Evolutionary conservation across 345 rosid species (phyloP).

Genomic region (Euclidium syriacum): DNA sequence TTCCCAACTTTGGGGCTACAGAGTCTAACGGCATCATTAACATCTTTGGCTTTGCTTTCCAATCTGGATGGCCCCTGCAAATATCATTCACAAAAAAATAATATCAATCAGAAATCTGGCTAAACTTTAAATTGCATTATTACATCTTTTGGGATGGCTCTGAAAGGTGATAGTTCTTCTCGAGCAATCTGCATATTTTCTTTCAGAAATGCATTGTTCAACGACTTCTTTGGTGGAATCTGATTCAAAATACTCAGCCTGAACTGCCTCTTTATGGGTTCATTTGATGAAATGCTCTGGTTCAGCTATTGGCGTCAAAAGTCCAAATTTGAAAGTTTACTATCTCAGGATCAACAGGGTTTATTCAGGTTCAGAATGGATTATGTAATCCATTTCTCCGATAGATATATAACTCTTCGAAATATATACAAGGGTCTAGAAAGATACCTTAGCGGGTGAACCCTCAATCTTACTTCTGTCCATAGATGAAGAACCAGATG

Average conservation of each 20-base stretch:
- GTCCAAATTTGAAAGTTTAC: constrained; percentile 19
- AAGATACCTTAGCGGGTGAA: constrained; percentile 39
- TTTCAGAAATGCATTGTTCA: constrained; percentile 14
- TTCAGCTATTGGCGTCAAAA: constrained; percentile 20
- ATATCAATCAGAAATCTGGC: constrained; percentile 27
- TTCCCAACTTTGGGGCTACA: constrained; percentile 31
- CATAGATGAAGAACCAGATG: constrained; percentile 28
- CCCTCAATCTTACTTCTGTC: constrained; percentile 25
- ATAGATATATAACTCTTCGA: background rate
- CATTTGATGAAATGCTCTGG: constrained; percentile 31
- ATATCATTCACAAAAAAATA: too few relatives aligned
- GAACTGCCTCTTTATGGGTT: constrained; percentile 34
- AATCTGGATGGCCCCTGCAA: constrained; percentile 35
- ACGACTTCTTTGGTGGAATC: constrained; percentile 24
- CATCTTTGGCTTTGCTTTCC: constrained; percentile 54
- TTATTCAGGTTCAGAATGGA: constrained; percentile 10
- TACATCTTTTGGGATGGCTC: constrained; percentile 12
- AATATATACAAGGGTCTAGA: constrained; percentile 10
- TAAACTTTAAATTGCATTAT: constrained; percentile 7
- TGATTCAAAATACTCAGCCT: constrained; percentile 21
- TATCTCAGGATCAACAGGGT: constrained; percentile 20
- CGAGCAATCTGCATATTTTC: constrained; percentile 21
- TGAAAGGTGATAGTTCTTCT: constrained; percentile 19
- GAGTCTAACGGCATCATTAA: constrained; percentile 22
- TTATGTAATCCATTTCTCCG: background rate